phyloP scores from a whole-genome alignment of 2,329 filamentous ascomycete species.

The Zymoseptoria brevis region DNA sequence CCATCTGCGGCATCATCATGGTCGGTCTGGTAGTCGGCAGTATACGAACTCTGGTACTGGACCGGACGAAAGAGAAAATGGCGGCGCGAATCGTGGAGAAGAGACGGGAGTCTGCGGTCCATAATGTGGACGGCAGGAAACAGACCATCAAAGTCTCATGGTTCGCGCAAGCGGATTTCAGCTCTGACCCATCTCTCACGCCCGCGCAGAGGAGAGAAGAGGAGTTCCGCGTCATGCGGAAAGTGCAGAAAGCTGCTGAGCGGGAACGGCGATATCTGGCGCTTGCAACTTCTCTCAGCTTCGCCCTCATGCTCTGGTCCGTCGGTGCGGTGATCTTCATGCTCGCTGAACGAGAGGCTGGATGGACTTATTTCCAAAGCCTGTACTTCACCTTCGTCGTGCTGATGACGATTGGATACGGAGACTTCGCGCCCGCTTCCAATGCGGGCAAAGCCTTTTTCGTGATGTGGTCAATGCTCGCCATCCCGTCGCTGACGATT shows the following conservation, averaged over 20 bases:
- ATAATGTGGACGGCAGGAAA: slow-evolving; percentile 32
- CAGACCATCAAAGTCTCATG: slow-evolving; percentile 37
- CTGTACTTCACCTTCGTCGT: slow-evolving; percentile 48
- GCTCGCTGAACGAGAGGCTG: slow-evolving; percentile 37
- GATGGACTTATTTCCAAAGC: slow-evolving; percentile 45
- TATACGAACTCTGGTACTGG: slow-evolving; percentile 43
- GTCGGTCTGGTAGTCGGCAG: slow-evolving; percentile 50
- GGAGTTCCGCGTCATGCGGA: slow-evolving; percentile 44
- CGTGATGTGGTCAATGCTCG: slow-evolving; percentile 49
- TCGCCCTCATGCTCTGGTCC: slow-evolving; percentile 39
- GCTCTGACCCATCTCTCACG: slow-evolving; percentile 33
- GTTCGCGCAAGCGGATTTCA: slow-evolving; percentile 34
- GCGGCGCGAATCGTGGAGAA: slow-evolving; percentile 43
- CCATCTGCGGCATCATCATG: slow-evolving; percentile 48
- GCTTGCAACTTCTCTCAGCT: slow-evolving; percentile 30
- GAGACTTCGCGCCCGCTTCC: slow-evolving; percentile 40
- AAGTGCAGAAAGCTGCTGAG: slow-evolving; percentile 36
- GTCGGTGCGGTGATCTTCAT: slow-evolving; percentile 46
- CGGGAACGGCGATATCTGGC: slow-evolving; percentile 37
- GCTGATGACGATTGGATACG: slow-evolving; percentile 50
- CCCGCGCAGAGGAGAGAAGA: slow-evolving; percentile 37
- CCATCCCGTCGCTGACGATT: slow-evolving; percentile 48
- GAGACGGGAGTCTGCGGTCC: slow-evolving; percentile 37
- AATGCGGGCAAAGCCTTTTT: slow-evolving; percentile 49
- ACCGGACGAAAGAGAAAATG: slow-evolving; percentile 45